phyloP scores from a whole-genome alignment of 768 basidiomycete genomes.

The Russula griseocarnosa region DNA sequence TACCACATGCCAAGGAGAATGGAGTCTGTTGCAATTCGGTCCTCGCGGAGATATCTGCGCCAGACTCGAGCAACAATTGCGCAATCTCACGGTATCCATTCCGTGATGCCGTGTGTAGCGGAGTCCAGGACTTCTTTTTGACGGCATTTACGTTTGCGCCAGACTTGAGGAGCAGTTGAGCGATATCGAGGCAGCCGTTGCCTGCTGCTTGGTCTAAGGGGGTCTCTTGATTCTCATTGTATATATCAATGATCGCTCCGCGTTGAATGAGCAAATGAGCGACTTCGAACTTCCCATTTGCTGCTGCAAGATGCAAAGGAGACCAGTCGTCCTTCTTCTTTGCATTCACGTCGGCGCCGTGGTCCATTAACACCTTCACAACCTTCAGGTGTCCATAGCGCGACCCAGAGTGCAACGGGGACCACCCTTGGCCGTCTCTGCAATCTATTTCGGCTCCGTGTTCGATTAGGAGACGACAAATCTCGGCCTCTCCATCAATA shows the following conservation, averaged over 20 bases:
- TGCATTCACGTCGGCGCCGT: not conserved
- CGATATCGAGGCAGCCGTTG: not conserved
- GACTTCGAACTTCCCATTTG: not conserved
- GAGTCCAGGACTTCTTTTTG: not conserved
- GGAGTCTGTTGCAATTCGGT: not conserved
- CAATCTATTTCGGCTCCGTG: not conserved
- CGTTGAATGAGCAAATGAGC: not conserved
- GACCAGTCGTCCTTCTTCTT: conserved; percentile 11
- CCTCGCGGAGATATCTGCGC: not conserved
- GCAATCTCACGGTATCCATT: not conserved
- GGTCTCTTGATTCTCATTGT: not conserved
- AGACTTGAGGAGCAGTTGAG: not conserved
- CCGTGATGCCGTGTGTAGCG: not conserved
- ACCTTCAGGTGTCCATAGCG: not conserved
- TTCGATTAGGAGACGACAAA: not conserved
- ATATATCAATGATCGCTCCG: not conserved
- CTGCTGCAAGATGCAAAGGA: conserved; percentile 5
- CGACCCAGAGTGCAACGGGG: not conserved
- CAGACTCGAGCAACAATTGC: not conserved
- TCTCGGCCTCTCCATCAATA: not conserved
- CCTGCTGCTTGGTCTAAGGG: conserved; percentile 1
- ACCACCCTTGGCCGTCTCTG: not conserved
- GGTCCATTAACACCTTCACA: conserved; percentile 1
- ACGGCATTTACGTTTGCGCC: not conserved
- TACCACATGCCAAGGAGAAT: not conserved